Percentiles rank a stretch among this genome's conserved stretches.
Conservation (phyloP, 306 rosid species). For the Vicia sativa region DNA sequence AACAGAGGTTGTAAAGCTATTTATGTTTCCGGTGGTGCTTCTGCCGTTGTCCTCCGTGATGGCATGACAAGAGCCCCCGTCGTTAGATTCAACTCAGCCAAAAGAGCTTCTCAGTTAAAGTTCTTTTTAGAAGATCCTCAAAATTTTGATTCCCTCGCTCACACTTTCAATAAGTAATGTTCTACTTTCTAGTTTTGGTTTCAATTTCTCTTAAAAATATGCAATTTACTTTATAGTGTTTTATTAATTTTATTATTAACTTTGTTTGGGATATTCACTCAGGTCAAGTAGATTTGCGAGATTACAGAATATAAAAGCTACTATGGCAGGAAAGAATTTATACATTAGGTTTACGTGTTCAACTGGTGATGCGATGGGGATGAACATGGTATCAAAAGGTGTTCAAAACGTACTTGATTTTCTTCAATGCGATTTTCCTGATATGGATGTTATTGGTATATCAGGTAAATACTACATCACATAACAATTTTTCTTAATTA, state of each 20-base stretch:
- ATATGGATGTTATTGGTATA: slow-evolving; percentile 93
- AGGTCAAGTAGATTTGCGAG: slow-evolving; percentile 87
- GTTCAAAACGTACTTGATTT: slow-evolving; percentile 78
- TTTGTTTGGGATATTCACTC: neutral
- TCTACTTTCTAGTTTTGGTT: neutral
- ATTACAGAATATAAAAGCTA: slow-evolving; percentile 60
- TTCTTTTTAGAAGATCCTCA: slow-evolving; percentile 67
- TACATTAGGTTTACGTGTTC: slow-evolving; percentile 75
- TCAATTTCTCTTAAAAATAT: too few relatives aligned
- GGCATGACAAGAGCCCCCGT: slow-evolving; percentile 93
- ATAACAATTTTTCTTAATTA: too few relatives aligned
- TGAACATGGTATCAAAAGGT: slow-evolving; percentile 97
- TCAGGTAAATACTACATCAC: slow-evolving; percentile 53
- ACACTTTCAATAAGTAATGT: slow-evolving; percentile 68
- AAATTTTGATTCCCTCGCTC: slow-evolving; percentile 63
- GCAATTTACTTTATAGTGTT: too few relatives aligned
- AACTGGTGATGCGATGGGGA: slow-evolving; percentile 98
- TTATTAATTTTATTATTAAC: too few relatives aligned
- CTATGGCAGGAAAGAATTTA: slow-evolving; percentile 77
- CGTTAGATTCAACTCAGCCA: slow-evolving; percentile 67
- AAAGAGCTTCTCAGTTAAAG: slow-evolving; percentile 75
- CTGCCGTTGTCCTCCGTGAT: slow-evolving; percentile 62
- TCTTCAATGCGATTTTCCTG: slow-evolving; percentile 73
- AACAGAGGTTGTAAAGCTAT: slow-evolving; percentile 94
- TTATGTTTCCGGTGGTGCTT: slow-evolving; percentile 75